A percentile compares a stretch with the other conserved stretches of the same genome.
Evolutionary conservation across 2,329 filamentous ascomycete species (phyloP).

Genomic region (Achaetomium macrosporum): DNA sequence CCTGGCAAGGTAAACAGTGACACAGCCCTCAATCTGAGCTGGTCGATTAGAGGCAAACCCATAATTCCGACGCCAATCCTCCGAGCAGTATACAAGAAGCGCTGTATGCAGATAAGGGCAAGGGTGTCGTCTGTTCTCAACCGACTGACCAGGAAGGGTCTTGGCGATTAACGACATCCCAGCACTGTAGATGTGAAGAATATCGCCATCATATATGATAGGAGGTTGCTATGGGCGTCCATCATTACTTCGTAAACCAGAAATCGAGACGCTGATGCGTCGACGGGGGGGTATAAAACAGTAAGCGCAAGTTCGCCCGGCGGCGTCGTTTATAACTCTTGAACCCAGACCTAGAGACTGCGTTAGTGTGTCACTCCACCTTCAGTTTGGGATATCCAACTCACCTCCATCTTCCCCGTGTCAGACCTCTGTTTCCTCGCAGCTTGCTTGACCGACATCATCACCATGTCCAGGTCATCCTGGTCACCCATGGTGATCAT

Average conservation of each 20-base stretch:
- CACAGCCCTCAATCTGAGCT: neutral
- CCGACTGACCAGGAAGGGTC: neutral
- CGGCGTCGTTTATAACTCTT: conserved; percentile 26
- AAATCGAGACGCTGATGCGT: neutral
- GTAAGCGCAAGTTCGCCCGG: neutral
- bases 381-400: conserved; percentile 30
- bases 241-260: conserved; percentile 15
- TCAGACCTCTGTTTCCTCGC: conserved; percentile 71
- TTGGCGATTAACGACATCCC: neutral
- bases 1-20: neutral
- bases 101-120: conserved; percentile 1
- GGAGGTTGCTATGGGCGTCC: conserved; percentile 3
- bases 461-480: conserved; percentile 87
- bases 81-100: conserved; percentile 4
- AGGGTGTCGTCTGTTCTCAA: neutral
- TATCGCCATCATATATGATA: neutral
- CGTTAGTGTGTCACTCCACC: conserved; percentile 21
- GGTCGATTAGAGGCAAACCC: neutral
- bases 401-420: conserved; percentile 91
- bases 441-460: conserved; percentile 60
- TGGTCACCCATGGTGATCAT: conserved; percentile 98
- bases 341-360: conserved; percentile 29
- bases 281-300: conserved; percentile 15
- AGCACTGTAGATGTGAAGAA: neutral
- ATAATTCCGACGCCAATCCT: neutral